phyloP scores from a whole-genome alignment of 371 early-diverging fungal genomes.

The Mucor irregularis region DNA sequence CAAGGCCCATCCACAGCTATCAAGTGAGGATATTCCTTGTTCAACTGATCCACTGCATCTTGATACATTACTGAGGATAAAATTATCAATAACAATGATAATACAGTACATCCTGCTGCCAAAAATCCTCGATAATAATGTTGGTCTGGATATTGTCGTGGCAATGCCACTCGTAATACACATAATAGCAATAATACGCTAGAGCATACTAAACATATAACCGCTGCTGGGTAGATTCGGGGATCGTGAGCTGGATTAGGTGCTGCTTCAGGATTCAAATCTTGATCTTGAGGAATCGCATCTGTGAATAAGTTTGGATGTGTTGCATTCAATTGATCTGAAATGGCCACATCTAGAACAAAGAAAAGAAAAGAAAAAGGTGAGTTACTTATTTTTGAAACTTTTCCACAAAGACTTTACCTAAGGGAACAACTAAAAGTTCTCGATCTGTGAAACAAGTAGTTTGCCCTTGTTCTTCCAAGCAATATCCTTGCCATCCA shows the following conservation, averaged over 20 bases:
- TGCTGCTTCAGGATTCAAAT: constrained; percentile 32
- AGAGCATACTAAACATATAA: constrained; percentile 36
- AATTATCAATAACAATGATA: constrained; percentile 32
- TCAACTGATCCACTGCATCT: constrained; percentile 33
- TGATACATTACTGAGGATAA: constrained; percentile 38
- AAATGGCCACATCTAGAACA: constrained; percentile 28
- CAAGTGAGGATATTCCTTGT: constrained; percentile 36
- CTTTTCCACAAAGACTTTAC: constrained; percentile 16
- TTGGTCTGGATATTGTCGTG: constrained; percentile 30
- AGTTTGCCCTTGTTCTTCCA: constrained; percentile 10
- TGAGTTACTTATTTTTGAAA: background rate
- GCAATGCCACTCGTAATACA: constrained; percentile 12
- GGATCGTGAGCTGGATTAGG: constrained; percentile 47
- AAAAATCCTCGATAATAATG: constrained; percentile 45
- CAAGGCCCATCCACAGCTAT: constrained; percentile 36
- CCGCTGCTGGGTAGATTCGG: constrained; percentile 36
- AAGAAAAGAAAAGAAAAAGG: background rate
- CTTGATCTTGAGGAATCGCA: constrained; percentile 24
- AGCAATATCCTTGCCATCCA: constrained; percentile 46
- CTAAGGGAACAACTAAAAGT: constrained; percentile 44
- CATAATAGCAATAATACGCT: constrained; percentile 22
- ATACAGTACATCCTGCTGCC: constrained; percentile 28
- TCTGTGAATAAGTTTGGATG: constrained; percentile 36
- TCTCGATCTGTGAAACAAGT: constrained; percentile 27
- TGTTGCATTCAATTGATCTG: constrained; percentile 30